These are phyloP conservation scores for Hirschfeldia incana DNA, from an alignment of 345 rosid species.

Conservation along the genomic window DNA sequence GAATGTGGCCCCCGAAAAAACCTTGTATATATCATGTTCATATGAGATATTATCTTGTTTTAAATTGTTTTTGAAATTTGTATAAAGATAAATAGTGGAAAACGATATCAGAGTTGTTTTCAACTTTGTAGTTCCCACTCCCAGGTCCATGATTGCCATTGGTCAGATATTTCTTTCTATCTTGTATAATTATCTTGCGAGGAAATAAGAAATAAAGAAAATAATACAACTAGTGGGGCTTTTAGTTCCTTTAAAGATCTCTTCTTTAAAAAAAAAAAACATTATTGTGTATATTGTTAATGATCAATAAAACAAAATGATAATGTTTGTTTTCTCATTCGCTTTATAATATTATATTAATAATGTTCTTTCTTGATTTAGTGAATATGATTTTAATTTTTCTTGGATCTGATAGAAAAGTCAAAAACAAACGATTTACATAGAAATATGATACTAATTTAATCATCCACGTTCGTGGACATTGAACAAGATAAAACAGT, in stretches of 20 bases:
- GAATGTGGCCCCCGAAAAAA: not conserved
- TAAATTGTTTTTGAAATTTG: not conserved
- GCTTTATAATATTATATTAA: too few species aligned
- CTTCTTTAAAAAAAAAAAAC: not conserved
- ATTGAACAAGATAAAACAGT: not conserved
- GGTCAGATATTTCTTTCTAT: constrained; percentile 13
- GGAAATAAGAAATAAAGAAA: too few species aligned
- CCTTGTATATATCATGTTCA: not conserved
- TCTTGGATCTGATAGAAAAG: too few species aligned
- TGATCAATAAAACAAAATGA: too few species aligned
- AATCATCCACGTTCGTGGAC: not conserved
- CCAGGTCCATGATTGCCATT: constrained; percentile 30
- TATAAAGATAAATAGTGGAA: constrained; percentile 9
- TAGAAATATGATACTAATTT: too few species aligned
- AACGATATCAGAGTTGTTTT: constrained; percentile 34
- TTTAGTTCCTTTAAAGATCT: not conserved
- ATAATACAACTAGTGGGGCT: constrained; percentile 23
- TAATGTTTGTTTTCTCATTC: too few species aligned
- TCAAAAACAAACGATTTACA: too few species aligned
- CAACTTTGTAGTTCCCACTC: constrained; percentile 40
- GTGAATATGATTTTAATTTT: too few species aligned
- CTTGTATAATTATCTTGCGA: constrained; percentile 10
- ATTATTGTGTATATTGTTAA: too few species aligned
- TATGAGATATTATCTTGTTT: not conserved
- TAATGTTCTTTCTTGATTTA: too few species aligned